Percentiles rank a stretch among this genome's conserved stretches.
Conservation (phyloP, 352 stramenopile species). For the Nothophytophthora sp. region DNA sequence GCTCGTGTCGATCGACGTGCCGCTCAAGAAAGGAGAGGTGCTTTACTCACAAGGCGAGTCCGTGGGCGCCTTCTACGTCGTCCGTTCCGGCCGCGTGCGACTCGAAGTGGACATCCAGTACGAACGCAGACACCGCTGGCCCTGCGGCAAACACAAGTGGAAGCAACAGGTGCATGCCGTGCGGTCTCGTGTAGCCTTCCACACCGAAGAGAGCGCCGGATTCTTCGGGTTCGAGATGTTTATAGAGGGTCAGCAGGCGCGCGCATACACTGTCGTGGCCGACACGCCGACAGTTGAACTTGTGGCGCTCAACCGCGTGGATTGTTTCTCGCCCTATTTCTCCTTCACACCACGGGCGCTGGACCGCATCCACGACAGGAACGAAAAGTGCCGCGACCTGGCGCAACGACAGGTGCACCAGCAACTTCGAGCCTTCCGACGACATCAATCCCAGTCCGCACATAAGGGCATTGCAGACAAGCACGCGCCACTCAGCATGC, state of each 20-base stretch:
- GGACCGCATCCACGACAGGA: conserved; percentile 59
- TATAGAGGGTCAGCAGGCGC: conserved; percentile 45
- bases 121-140: conserved; percentile 68
- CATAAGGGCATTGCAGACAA: conserved; percentile 14
- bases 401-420: conserved; percentile 49
- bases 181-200: conserved; percentile 52
- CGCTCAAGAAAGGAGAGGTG: conserved; percentile 53
- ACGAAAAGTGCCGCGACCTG: conserved; percentile 42
- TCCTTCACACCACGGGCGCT: conserved; percentile 65
- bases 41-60: conserved; percentile 66
- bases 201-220: conserved; percentile 42
- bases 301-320: conserved; percentile 65
- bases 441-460: conserved; percentile 21
- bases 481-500: conserved; percentile 31
- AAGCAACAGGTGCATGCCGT: conserved; percentile 54
- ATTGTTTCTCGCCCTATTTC: conserved; percentile 77
- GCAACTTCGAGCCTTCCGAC: conserved; percentile 53
- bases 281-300: conserved; percentile 54
- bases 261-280: conserved; percentile 57
- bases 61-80: conserved; percentile 67
- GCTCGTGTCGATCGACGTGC: conserved; percentile 72
- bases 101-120: conserved; percentile 74
- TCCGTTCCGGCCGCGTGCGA: conserved; percentile 53
- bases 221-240: conserved; percentile 83
- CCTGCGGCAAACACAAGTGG: conserved; percentile 48